Percentiles rank a stretch among this genome's conserved stretches.
phyloP scores from a whole-genome alignment of 2,329 filamentous ascomycete species.

The Pyrenophora tritici-repentis region DNA sequence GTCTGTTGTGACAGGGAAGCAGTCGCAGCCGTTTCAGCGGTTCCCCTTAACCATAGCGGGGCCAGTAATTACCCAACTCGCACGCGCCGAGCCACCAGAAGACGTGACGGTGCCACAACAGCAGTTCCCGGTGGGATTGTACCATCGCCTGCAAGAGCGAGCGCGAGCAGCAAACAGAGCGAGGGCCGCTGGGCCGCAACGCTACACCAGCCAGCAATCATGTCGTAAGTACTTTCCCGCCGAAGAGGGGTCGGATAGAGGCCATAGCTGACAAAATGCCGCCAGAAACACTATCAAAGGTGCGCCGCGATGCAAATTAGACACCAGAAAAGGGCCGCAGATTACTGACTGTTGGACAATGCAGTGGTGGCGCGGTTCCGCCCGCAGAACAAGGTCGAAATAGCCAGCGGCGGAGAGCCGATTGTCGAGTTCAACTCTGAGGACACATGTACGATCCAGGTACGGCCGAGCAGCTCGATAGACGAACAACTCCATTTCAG shows the following conservation, averaged over 20 bases:
- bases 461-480: slow-evolving; percentile 52
- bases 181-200: slow-evolving; percentile 46
- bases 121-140: slow-evolving; percentile 23
- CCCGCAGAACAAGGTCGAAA: slow-evolving; percentile 93
- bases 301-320: slow-evolving; percentile 25
- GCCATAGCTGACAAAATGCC: slow-evolving; percentile 48
- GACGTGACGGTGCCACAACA: slow-evolving; percentile 43
- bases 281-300: slow-evolving; percentile 54
- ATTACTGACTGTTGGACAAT: slow-evolving; percentile 34
- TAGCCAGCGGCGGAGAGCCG: slow-evolving; percentile 85
- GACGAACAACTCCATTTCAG: too few species aligned
- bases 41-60: slow-evolving; percentile 41
- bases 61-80: slow-evolving; percentile 27
- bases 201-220: slow-evolving; percentile 38
- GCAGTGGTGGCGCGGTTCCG: slow-evolving; percentile 94
- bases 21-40: slow-evolving; percentile 20
- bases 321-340: neutral
- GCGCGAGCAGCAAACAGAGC: slow-evolving; percentile 24
- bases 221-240: slow-evolving; percentile 43
- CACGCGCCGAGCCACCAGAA: slow-evolving; percentile 37
- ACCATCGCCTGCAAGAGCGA: slow-evolving; percentile 27
- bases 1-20: slow-evolving; percentile 3
- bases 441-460: slow-evolving; percentile 85
- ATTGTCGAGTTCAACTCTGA: slow-evolving; percentile 88
- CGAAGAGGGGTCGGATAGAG: slow-evolving; percentile 10